Evolutionary conservation across 2,329 filamentous ascomycete species (phyloP).

Genomic region (Thelonectria blattea): DNA sequence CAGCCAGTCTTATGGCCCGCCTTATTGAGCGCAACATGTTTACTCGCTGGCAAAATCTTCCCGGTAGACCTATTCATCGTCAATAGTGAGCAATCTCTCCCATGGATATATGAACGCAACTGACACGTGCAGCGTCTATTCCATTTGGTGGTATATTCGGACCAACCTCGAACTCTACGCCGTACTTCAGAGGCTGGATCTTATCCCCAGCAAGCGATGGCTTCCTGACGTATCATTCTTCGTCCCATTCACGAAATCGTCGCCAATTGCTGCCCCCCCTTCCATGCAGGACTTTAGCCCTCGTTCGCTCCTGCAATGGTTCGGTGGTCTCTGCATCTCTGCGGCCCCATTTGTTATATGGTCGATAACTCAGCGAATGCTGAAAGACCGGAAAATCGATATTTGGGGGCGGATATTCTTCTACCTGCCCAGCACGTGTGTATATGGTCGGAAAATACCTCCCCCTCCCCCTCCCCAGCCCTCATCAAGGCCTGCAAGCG

Average conservation of each 20-base stretch:
- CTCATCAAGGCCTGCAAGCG: slow-evolving; percentile 26
- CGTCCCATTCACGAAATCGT: slow-evolving; percentile 59
- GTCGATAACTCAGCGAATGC: slow-evolving; percentile 49
- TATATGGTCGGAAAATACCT: slow-evolving; percentile 30
- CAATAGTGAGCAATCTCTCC: slow-evolving; percentile 36
- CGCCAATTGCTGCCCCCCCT: slow-evolving; percentile 56
- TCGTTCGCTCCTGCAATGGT: slow-evolving; percentile 51
- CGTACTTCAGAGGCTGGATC: slow-evolving; percentile 58
- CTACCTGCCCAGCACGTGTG: slow-evolving; percentile 48
- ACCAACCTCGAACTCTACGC: slow-evolving; percentile 59
- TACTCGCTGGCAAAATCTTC: slow-evolving; percentile 34
- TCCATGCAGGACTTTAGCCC: slow-evolving; percentile 47
- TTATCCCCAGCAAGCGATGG: slow-evolving; percentile 49
- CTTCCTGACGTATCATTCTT: slow-evolving; percentile 58
- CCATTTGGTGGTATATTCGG: slow-evolving; percentile 50
- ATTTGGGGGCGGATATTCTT: slow-evolving; percentile 49
- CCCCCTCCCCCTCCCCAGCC: slow-evolving; percentile 29
- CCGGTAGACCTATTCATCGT: slow-evolving; percentile 31
- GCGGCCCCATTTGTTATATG: slow-evolving; percentile 56
- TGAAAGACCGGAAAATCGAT: slow-evolving; percentile 43
- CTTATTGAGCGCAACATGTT: slow-evolving; percentile 39
- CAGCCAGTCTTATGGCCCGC: slow-evolving; percentile 38
- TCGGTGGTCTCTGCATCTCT: slow-evolving; percentile 49
- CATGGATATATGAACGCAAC: background rate
- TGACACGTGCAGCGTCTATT: slow-evolving; percentile 37